A percentile compares a stretch with the other conserved stretches of the same genome.
phyloP scores from a whole-genome alignment of 2,329 filamentous ascomycete species.

The Ceratocystis ficicola region DNA sequence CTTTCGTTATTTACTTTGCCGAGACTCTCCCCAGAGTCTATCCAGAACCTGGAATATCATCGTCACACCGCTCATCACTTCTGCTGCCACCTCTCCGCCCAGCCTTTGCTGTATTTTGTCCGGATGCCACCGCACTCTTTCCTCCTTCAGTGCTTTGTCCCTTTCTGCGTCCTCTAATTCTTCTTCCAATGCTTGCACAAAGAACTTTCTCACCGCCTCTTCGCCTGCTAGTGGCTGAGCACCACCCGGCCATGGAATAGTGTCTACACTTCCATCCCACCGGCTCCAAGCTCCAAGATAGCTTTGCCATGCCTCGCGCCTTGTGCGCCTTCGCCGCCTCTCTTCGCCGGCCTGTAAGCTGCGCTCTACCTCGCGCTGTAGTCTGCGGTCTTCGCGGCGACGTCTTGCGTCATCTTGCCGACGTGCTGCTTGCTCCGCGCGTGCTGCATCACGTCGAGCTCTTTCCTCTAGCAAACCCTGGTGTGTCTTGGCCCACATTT shows the following conservation, averaged over 20 bases:
- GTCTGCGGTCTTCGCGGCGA: conserved; percentile 30
- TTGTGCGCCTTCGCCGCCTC: conserved; percentile 43
- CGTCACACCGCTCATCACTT: conserved; percentile 67
- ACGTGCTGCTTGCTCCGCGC: conserved; percentile 23
- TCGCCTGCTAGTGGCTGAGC: conserved; percentile 26
- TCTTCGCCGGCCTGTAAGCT: conserved; percentile 56
- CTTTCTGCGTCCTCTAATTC: conserved; percentile 35
- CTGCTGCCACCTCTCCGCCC: conserved; percentile 57
- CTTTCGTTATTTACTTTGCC: not conserved
- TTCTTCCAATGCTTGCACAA: conserved; percentile 37
- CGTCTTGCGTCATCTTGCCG: conserved; percentile 29
- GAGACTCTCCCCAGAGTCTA: conserved; percentile 40
- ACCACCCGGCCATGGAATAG: conserved; percentile 52
- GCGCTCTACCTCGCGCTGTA: conserved; percentile 55
- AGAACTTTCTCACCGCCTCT: conserved; percentile 55
- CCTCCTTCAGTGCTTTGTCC: conserved; percentile 54
- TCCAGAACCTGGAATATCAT: conserved; percentile 88
- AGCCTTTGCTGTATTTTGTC: conserved; percentile 93
- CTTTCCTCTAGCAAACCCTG: conserved; percentile 71
- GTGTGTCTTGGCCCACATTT: conserved; percentile 94
- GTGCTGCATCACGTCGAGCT: conserved; percentile 45
- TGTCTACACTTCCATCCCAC: conserved; percentile 36
- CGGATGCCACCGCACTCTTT: conserved; percentile 90
- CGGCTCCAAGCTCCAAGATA: conserved; percentile 43
- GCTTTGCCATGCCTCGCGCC: conserved; percentile 53